Base-by-base conservation (phyloP, 768 basidiomycete genomes). In the Leccinellum rugosiceps region DNA sequence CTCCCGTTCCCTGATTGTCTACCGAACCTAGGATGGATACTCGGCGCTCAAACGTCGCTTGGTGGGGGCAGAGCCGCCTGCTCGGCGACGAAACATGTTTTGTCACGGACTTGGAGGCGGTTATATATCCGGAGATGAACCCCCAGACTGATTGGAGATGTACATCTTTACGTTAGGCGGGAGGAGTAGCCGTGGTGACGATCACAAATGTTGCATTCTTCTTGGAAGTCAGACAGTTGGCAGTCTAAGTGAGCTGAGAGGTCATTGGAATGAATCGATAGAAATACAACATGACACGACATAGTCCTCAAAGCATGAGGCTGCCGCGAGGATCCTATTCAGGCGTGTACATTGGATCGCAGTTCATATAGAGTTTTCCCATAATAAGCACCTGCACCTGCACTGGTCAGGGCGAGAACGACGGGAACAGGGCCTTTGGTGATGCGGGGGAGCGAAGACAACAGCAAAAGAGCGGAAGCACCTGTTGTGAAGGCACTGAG, bases 341-440 rank as follows among this genome's bases (percentile, higher is more conserved):
- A 61, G 41, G 55, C 59, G 35, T 57, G 52, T 6, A 25, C 60
- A 23, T 64, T 58, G 48, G 59, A 56, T 47, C 69, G 72, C 53
- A 74, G 34, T 19, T 65, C 69, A 65, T 82, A 82, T 56, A 83
- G 65, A 0, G 78, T 83, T 59, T 76, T 82, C 56, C 85, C 87
- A 63, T 92, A 92, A 72, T 92, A 92, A 44, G 77, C 59, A 5
- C 83, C 85, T 8, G 87, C 73, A 25, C 76, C 74, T 2, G 85
- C 78, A 11, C 87, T 84, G 6, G 87, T 84, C 21, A 81, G 70
- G 10, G 88, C 79, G 32, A 92, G 75, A 26, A 83, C 65, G 6
- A 77, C 75, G 6, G 90, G 90, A 1, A 93, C 80, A 1, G 91
- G 90, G 3, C 88, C 89, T 69, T 91, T 92, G 11, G 80, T 69